Evolutionary conservation across 441 rosid genomes (phyloP), one percentile per base, ranked within the genome.

Genomic region (Kokia cookei): DNA sequence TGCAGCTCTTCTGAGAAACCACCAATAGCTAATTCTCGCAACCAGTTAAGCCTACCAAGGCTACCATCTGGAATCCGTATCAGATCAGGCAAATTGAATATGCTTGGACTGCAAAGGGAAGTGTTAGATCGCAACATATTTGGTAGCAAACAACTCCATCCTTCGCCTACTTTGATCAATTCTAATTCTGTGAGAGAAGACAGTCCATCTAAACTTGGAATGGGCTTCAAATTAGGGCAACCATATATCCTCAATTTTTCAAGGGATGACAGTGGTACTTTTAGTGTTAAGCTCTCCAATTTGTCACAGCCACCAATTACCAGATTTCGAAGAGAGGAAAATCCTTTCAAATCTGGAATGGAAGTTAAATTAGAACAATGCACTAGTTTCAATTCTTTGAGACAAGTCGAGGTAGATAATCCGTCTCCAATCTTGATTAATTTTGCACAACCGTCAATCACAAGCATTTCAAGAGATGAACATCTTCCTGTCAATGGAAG

Each of bases 1-100:
- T 76, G 48, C 26, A 76, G 58, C 45, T 82, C 72, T 13, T 65
- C 13, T 0, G 53, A 65, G 67, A 66, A 74, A 19, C 43, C 40
- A 10, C 77, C 80, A 14, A 78, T 10, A 2, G 5, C n/a, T 35
- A 59, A 27, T 12, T 5, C 0, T 27, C 2, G 1, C 64, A 59
- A 27, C 1, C 10, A 2, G 3, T 14, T 59, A 29, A 59, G 42
- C 40, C 19, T 58, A 5, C 62, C 14, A 11, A 58, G 5, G 35
- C n/a, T 26, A n/a, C 11, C 35, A 24, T 58, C 62, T 58, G 2
- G 40, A 59, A 27, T 27, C 17, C 40, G 4, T 2, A 7, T 59
- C 19, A 59, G 13, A 12, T n/a, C 7, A 3, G n/a, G 62, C 26
- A 32, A 58, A 2, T 13, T 12, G 7, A 9, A 0, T 13, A 58